Conservation (phyloP, 805 yeast species). For the Ogataea wickerhamii region DNA sequence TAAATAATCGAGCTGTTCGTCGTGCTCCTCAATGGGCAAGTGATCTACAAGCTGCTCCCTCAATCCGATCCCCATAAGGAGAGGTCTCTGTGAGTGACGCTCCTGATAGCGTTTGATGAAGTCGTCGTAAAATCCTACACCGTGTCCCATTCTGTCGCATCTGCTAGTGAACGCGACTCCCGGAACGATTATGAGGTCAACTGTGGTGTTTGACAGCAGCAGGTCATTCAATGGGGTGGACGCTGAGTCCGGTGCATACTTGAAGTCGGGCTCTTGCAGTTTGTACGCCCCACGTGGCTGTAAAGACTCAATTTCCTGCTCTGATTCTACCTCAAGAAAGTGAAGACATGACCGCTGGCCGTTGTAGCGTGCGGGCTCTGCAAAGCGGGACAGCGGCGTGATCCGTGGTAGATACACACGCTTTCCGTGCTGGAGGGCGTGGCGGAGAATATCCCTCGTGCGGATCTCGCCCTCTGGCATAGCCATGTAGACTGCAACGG, state of each 20-base stretch:
- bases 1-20: conserved; percentile 54
- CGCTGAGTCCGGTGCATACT: background rate
- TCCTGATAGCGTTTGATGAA: conserved; percentile 50
- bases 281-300: conserved; percentile 66
- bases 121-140: conserved; percentile 90
- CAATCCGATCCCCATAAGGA: conserved; percentile 62
- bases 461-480: conserved; percentile 71
- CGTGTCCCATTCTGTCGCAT: conserved; percentile 73
- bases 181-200: conserved; percentile 78
- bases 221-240: conserved; percentile 21
- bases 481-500: conserved; percentile 68
- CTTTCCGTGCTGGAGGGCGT: conserved; percentile 47
- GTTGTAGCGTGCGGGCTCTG: conserved; percentile 22
- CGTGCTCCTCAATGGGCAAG: conserved; percentile 54
- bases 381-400: conserved; percentile 29
- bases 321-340: conserved; percentile 49
- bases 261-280: conserved; percentile 59
- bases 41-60: conserved; percentile 51
- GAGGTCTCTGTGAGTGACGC: conserved; percentile 35
- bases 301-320: conserved; percentile 42
- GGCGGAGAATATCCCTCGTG: conserved; percentile 51
- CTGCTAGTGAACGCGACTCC: conserved; percentile 71
- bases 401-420: conserved; percentile 54
- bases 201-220: conserved; percentile 11
- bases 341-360: conserved; percentile 44